Evolutionary conservation across 1,284 basidiomycete species (phyloP).

Genomic region (Lentinula novae-zelandiae): DNA sequence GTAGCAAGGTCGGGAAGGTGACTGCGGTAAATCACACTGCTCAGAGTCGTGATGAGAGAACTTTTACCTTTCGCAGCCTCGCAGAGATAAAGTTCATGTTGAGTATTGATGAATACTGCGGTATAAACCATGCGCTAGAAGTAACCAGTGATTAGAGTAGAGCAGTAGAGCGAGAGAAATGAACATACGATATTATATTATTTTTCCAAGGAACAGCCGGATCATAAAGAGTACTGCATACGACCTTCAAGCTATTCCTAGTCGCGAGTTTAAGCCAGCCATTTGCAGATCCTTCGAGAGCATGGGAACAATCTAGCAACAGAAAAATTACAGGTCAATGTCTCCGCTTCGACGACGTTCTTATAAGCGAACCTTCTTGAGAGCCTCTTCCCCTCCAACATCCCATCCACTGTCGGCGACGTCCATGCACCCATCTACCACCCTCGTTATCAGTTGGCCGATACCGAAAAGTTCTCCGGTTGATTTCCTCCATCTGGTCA

Average conservation of each 20-base stretch:
- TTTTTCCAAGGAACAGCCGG: too few relatives aligned
- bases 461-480: slow-evolving; percentile 61
- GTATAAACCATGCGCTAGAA: neutral
- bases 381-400: slow-evolving; percentile 75
- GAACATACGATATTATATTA: neutral
- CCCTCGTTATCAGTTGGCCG: slow-evolving; percentile 49
- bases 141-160: neutral
- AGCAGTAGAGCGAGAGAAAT: neutral
- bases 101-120: neutral
- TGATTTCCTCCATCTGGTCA: slow-evolving; percentile 75
- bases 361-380: slow-evolving; percentile 51
- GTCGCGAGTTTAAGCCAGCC: slow-evolving; percentile 22
- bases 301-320: slow-evolving; percentile 36
- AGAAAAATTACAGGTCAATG: neutral
- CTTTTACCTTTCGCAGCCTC: neutral
- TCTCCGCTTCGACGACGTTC: neutral
- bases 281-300: slow-evolving; percentile 42
- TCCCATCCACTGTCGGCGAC: slow-evolving; percentile 83
- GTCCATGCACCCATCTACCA: slow-evolving; percentile 61
- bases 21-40: neutral
- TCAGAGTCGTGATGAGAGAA: too few relatives aligned
- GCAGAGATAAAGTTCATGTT: too few relatives aligned
- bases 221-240: neutral
- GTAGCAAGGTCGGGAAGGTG: neutral
- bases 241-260: slow-evolving; percentile 15